Base-by-base conservation (phyloP, 2,329 filamentous ascomycete genomes). In the Pestalotiopsis sp. region DNA sequence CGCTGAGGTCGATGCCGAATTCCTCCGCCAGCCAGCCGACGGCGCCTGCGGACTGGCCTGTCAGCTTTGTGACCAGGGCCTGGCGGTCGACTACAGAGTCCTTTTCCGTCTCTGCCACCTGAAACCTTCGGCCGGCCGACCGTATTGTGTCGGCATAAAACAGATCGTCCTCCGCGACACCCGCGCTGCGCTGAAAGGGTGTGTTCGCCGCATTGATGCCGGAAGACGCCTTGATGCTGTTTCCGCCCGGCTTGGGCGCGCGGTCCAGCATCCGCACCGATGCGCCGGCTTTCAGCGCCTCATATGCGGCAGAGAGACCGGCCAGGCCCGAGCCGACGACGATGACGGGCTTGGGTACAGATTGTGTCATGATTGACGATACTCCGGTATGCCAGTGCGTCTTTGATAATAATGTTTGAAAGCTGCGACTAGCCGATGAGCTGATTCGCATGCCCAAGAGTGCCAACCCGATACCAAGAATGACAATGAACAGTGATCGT, bases 311-410 rank as follows among this genome's bases (percentile, higher is more conserved):
- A 1, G 86, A 85, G 0, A 92, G 81, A 2, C 89, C 90, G 5
- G 90, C 89, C 0, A 92, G 85, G 17, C 90, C 90, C 4, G 88
- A 89, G 61, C 90, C 89, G n/a, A 92, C 86, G 1, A 91, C 81
- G 23, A 91, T 87, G 20, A 90, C 87, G 3, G 64, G 64, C 12
- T 60, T 59, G 6, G 31, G n/a, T 41, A 2, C 5, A 23, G 52
- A 17, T 66, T 66, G 52, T 23, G 64, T 60, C 52, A 66, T 66
- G 17, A 59, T 49, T 14, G 55, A 25, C 41, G 45, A 65, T 39
- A 11, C 17, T 31, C n/a, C 39, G n/a, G 27, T n/a, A n/a, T n/a
- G 45, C 45, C 45, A 49, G 14, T 41, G 20, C 14, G 14, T 23
- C 36, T 4, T 39, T 36, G 64, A 12, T 58, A 17, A 58, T 27